A percentile compares a stretch with the other conserved stretches of the same genome.
Evolutionary conservation across 2,329 filamentous ascomycete species (phyloP).

Genomic region (Coniochaeta ligniaria): DNA sequence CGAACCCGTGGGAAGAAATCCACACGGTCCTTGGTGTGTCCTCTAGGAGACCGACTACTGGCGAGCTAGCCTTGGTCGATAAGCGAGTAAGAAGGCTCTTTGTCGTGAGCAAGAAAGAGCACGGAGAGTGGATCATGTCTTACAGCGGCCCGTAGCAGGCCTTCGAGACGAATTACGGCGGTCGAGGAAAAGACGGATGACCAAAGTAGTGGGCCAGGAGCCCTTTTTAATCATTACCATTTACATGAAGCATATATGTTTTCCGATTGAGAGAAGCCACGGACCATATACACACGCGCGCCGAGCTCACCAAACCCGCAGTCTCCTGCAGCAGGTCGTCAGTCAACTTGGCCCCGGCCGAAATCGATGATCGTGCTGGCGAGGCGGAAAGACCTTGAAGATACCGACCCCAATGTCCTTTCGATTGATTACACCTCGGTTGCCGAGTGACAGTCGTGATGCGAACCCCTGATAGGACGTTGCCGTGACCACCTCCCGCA

Average conservation of each 20-base stretch:
- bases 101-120: no score
- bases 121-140: no score
- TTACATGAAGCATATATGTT: slow-evolving; percentile 1
- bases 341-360: not conserved
- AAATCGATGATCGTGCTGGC: not conserved
- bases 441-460: not conserved
- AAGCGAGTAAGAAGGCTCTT: no score
- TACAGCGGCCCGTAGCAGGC: not conserved
- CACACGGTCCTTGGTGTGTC: no score
- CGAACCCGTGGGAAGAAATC: no score
- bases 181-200: not conserved
- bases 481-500: not conserved
- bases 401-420: not conserved
- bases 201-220: not conserved
- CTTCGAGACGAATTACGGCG: not conserved
- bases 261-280: not conserved
- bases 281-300: not conserved
- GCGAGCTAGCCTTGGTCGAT: no score
- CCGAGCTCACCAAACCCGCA: not conserved
- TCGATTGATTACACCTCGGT: not conserved
- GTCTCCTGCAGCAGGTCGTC: not conserved
- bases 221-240: slow-evolving; percentile 1
- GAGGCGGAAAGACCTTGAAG: not conserved
- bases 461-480: not conserved
- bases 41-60: no score